These are phyloP conservation scores for Mrakia frigida DNA, from an alignment of 768 basidiomycete species.

Conservation along the genomic window DNA sequence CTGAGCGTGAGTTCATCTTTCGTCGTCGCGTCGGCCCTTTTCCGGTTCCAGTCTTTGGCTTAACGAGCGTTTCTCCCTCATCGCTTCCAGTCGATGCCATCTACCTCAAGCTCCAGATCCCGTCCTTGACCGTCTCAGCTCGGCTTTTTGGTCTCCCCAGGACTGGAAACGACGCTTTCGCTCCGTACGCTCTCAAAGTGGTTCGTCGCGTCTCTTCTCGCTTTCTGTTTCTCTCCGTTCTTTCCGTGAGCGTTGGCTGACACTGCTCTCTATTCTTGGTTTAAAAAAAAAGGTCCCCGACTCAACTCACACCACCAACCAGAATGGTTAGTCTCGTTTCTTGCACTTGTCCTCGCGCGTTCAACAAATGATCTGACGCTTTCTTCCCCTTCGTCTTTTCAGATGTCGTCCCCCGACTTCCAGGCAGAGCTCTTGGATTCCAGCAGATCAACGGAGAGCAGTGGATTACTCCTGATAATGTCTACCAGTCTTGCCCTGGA, in stretches of 20 bases:
- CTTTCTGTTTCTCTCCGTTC: neutral
- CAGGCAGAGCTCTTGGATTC: neutral
- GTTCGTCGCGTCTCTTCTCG: neutral
- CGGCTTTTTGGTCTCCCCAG: neutral
- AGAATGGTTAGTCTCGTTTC: neutral
- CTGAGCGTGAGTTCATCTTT: neutral
- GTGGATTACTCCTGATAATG: neutral
- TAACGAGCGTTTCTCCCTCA: neutral
- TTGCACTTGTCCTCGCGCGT: neutral
- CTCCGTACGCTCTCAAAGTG: neutral
- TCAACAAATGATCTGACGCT: neutral
- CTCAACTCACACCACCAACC: neutral
- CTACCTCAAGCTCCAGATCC: conserved; percentile 9
- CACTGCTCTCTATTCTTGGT: too few species aligned
- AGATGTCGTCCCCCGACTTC: neutral
- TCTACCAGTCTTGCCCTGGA: neutral
- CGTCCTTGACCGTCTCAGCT: neutral
- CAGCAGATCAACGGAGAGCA: neutral
- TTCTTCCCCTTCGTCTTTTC: neutral
- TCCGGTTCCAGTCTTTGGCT: neutral
- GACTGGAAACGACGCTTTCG: neutral
- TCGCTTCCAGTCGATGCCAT: neutral
- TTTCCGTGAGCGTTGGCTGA: too few species aligned
- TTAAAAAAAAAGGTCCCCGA: neutral
- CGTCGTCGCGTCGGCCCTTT: neutral